Base-by-base conservation (phyloP, 208 protist species). In the Blechomonas ayalai region DNA sequence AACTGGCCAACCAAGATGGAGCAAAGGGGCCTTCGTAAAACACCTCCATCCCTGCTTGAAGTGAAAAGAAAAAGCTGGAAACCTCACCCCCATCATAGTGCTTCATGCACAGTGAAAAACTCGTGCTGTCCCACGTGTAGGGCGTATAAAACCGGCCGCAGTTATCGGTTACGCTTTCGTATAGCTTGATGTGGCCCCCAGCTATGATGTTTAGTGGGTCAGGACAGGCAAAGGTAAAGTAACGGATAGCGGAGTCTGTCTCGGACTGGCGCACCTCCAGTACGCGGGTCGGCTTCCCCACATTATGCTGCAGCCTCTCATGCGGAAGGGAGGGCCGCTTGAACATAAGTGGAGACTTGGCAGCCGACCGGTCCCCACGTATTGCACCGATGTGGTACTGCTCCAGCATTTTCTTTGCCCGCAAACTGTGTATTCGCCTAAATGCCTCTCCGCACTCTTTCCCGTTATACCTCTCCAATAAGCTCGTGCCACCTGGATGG, bases 401-500 rank as follows among this genome's bases (percentile, higher is more conserved):
- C 37, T 55, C 35, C 5, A 69, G 52, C 51, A 52, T 52, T 31
- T 51, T 38, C 45, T 63, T 72, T 1, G 73, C 72, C 1, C 38
- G 59, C 8, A 36, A 32, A 23, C 82, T 67, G 51, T 91, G 82
- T 32, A 91, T 81, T 2, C 77, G 70, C 50, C 76, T 71, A 44
- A 91, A 91, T 4, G 48, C 27, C 1, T 75, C 65, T 2, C 81
- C 81, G 27, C 68, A 76, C 41, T 89, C 80, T 40, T 66, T 65
- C 12, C 74, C 80, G 28, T 65, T 71, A 60, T 67, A 37, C 39
- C 64, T 66, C 52, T 50, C 34, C 48, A 82, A 31, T 10, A 72
- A 47, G 7, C 28, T 43, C n/a, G 61, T 45, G 10, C 74, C 74
- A 18, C 79, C 74, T 24, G 71, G 79, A 47, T 89, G 74, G 22